Evolutionary conservation across 2,329 filamentous ascomycete genomes (phyloP), one percentile per base, ranked within the genome.

Genomic region (Didymosphaeria variabile): DNA sequence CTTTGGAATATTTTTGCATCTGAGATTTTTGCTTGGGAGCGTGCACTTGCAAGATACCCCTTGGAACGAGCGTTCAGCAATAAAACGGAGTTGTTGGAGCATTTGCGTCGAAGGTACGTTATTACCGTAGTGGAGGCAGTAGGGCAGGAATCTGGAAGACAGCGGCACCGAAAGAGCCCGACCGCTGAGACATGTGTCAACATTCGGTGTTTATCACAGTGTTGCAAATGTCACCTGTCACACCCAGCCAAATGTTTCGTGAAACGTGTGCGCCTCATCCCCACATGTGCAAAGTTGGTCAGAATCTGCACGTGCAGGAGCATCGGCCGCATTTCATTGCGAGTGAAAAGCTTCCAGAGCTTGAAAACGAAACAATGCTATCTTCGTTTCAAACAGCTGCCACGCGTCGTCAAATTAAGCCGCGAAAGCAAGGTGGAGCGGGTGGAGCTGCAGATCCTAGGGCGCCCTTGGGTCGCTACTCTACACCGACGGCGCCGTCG

Each of bases 11-110:
- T 12, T 50, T 21, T 50, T 21, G 55, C 13, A 36, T 45, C 42
- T 40, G 42, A 15, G 46, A n/a, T 38, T 56, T 55, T 13, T 32
- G 54, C 42, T 26, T 44, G n/a, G 52, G 38, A 45, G 52, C 38
- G 38, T 32, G 42, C 26, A 26, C 17, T 57, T 57, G 55, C 45
- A 36, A 57, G 55, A 57, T 57, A 57, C 55, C 55, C 55, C n/a
- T 21, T 50, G 45, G 21, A 29, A 17, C 23, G 31, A 42, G 45
- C 32, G 17, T 57, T 50, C 15, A 38, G 36, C 23, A n/a, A 42
- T 44, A 10, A 15, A 38, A 47, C 7, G 42, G 53, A 46, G 31
- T 46, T 45, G 29, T 55, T 36, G 29, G 55, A 46, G 32, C 26
- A 34, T 12, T 34, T 55, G 52, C 26, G 26, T 21, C 15, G n/a